phyloP scores from a whole-genome alignment of 345 rosid genomes.

The Carallia brachiata region DNA sequence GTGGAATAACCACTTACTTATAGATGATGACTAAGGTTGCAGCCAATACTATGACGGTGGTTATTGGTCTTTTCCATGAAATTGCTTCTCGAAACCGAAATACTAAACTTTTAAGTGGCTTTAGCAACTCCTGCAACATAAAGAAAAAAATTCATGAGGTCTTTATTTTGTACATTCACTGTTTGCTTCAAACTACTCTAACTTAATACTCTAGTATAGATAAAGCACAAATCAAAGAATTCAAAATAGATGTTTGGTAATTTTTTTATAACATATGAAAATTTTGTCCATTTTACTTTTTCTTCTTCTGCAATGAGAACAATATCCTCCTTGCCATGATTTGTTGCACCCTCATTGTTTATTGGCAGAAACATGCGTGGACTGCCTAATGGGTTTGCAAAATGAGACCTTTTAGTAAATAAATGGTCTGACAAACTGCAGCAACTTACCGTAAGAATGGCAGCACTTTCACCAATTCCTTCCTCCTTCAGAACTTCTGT shows the following conservation, averaged over 20 bases:
- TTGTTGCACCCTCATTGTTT: no score
- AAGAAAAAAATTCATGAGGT: background rate
- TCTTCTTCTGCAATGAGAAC: no score
- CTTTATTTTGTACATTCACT: background rate
- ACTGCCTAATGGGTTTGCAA: no score
- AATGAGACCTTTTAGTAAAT: background rate
- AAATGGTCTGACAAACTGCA: background rate
- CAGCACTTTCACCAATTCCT: constrained; percentile 61
- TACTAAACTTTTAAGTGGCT: constrained; percentile 44
- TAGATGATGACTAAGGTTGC: constrained; percentile 38
- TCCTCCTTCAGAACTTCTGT: constrained; percentile 63
- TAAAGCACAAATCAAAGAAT: no score
- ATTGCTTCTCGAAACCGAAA: constrained; percentile 47
- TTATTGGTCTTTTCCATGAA: constrained; percentile 59
- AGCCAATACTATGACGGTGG: constrained; percentile 32
- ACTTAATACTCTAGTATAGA: no score
- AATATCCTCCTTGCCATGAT: no score
- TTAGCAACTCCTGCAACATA: constrained; percentile 58
- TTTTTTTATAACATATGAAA: no score
- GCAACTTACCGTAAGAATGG: constrained; percentile 58
- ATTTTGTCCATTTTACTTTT: no score
- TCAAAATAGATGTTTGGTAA: no score
- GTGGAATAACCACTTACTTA: constrained; percentile 44
- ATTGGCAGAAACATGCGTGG: no score
- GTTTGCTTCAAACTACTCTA: no score